Base-by-base conservation (phyloP, 306 rosid genomes). In the Vigna mungo region DNA sequence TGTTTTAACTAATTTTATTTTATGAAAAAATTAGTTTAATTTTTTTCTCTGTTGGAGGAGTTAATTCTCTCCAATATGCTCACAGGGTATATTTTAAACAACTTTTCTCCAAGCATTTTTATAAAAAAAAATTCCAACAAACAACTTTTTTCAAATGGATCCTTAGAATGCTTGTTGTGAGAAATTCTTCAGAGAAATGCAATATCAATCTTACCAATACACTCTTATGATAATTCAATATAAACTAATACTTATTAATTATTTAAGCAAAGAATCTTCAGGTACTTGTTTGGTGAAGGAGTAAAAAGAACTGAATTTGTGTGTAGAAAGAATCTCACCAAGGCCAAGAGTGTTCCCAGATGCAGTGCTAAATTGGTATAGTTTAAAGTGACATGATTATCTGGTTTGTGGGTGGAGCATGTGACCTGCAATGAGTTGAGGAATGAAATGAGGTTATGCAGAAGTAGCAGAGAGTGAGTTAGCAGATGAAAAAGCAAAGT, bases 311-410 rank as follows among this genome's bases (percentile, higher is more conserved):
- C 5, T 46, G 17, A 66, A 72, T 74, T 18, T 75, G 1, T 6
- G 47, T 71, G 15, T 70, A 37, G 8, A 47, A 34, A 64, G 59
- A 44, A 49, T 74, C 92, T 84, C 80, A 94, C 97, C 54, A 83
- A 62, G 77, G 96, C 93, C 83, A 90, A 82, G 82, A 89, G 71
- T 20, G 91, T 88, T 74, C 91, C 97, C 44, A 89, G 44, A 70
- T 90, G 95, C 66, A 90, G 64, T 25, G 90, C 91, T 81, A 92
- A 85, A 81, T 79, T 75, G 52, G 91, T 41, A 74, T 87, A 84
- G 78, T 90, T 82, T 10, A 79, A 75, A 64, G 51, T 71, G 72
- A 60, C 15, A 77, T 36, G 25, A 48, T 75, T 81, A 62, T 75
- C 76, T 51, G 86, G 84, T 51, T 88, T 84, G 53, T 83, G 82